Base-by-base conservation (phyloP, 192 early-diverging fungal species). In the Gonapodya sp. region DNA sequence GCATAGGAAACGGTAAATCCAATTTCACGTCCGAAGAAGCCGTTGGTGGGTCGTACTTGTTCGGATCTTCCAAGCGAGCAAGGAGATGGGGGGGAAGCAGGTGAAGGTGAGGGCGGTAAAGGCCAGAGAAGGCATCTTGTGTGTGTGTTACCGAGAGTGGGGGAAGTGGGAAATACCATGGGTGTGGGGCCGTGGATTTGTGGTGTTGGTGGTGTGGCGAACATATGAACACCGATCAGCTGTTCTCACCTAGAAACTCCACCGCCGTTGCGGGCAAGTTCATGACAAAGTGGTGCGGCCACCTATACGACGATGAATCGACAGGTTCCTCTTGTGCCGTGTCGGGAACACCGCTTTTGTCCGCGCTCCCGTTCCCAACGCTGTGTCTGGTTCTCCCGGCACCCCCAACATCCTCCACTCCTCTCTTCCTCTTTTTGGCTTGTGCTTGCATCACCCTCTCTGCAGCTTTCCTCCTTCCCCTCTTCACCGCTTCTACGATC, bases 261-360 rank as follows among this genome's bases (percentile, higher is more conserved):
- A 98, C 91, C 0, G 96, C 97, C 2, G 94, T 96, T 0, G 93
- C 98, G 0, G 98, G 98, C 32, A 99, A 88, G 84, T 99, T 99
- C 97, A 99, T 98, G 0, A 99, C 93, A 82, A 96, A 98, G 83
- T 99, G 98, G 74, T 96, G 18, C 36, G 73, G 33, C 31, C 79
- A 36, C 73, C 79, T 35, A 35, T 73, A 33, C 0, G 18, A 31
- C 18, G 73, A 34, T 24, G 0, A 31, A 37, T 80, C 35, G 83
- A 87, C 78, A 79, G 64, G 30, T 73, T 36, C 30, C 31, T 79
- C 73, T 83, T 87, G 64, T 80, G 85, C 36, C 46, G 36, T 34
- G 74, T 79, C 24, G 24, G 81, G 36, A n/a, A 80, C 72, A 24
- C 46, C 46, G 24, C 8, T 16, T 24, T 64, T 64, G 0, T 78